Evolutionary conservation across 371 early-diverging fungal species (phyloP), one percentile per base, ranked within the genome.

Genomic region (Syncephalastrum sp.): DNA sequence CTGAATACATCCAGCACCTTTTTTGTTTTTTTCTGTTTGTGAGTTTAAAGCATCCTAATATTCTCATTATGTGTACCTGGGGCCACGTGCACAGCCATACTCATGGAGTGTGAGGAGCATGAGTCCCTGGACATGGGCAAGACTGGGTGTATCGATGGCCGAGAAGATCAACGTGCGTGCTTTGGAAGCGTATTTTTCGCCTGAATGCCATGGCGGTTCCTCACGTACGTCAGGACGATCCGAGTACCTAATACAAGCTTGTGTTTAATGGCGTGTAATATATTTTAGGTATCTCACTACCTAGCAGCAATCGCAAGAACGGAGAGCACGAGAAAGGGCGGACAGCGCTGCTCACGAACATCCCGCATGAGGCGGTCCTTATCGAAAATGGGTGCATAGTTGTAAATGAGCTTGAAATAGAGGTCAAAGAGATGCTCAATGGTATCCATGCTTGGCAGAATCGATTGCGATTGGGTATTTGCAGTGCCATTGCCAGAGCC

Each of bases 1-100:
- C 86, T 1, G 70, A 64, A 63, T 81, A 85, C 79, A 81, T 82
- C 85, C 85, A 87, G 8, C 78, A 70, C 23, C 82, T 33, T 33
- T 33, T 33, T 33, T 33, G 3, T 33, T 33, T 10, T 33, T 10
- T 3, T 3, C 4, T 7, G 6, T 33, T 6, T 33, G 38, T 33
- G 38, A 33, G 38, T 33, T 33, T 33, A 25, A 45, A 48, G 8
- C 3, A 12, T 12, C 38, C 42, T 15, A 4, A 53, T 19, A 1
- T 33, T 33, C 38, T 33, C 38, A 33, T 33, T 3, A 33, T 44
- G 47, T 44, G 47, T 63, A 65, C 54, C 82, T 74, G 27, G 86
- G 83, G 7, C 83, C 84, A 52, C 82, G 56, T 5, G 81, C 82
- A 54, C 82, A 79, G 1, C 88, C 87, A 57, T 77, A 84, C 43